Evolutionary conservation across 495 filamentous ascomycete species (phyloP), one percentile per base, ranked within the genome.

Genomic region (Aspergillus egyptiacus): DNA sequence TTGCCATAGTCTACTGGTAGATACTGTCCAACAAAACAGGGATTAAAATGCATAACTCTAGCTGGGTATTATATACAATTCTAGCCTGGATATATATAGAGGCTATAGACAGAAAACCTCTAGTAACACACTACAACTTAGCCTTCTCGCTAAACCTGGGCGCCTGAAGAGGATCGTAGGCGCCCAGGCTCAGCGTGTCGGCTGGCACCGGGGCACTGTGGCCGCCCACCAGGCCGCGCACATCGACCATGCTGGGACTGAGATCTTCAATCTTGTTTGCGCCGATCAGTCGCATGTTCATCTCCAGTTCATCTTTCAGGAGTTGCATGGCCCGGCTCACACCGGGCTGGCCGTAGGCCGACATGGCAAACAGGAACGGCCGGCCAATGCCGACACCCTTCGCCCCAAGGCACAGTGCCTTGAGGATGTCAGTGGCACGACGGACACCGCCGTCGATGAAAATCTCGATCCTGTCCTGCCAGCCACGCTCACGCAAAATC

Each of bases 261-360:
- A 98, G 67, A 45, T 98, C 83, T 28, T 78, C 83, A 18, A 98
- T 63, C 31, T 60, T 80, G 1, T 73, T 76, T 23, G 81, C 85
- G 11, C 93, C 93, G 56, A 97, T 89, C 53, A 98, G 71, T 7
- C 94, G 80, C 93, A 98, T 97, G 58, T 87, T 87, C 91, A 97
- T 96, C 75, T 91, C 91, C 83, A 98, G 89, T 77, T 98, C 93
- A 62, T 97, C 93, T 74, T 88, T 94, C 50, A 98, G 79, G 54
- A 98, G 73, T 70, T 91, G 86, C 84, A 96, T 96, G 17, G 91
- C 93, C 13, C 89, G 77, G 54, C 93, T 83, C 20, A 96, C 91
- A 50, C 93, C 93, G 2, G 82, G 74, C 45, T 88, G 70, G 0
- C 93, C 93, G 64, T 98, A 98, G 10, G 91, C 79, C 35, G 82